phyloP scores from a whole-genome alignment of 2,329 filamentous ascomycete genomes.

The Alternaria gaisen region DNA sequence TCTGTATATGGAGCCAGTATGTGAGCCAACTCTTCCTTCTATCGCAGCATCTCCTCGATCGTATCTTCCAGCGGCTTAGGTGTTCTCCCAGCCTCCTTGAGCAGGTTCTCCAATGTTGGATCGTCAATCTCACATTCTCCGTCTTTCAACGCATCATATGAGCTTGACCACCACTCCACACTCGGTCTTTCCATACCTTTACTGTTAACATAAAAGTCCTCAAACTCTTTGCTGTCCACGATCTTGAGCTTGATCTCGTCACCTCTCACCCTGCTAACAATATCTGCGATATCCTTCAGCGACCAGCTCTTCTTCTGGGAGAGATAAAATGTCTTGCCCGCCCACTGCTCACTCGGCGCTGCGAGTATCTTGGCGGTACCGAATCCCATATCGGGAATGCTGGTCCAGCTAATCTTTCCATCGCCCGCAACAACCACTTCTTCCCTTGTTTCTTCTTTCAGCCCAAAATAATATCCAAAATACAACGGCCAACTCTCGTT shows the following conservation, averaged over 20 bases:
- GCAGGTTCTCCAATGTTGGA: constrained; percentile 50
- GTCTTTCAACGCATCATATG: constrained; percentile 55
- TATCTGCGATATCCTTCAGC: constrained; percentile 40
- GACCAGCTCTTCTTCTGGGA: constrained; percentile 40
- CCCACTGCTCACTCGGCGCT: constrained; percentile 41
- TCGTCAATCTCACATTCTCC: constrained; percentile 56
- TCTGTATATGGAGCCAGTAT: neutral
- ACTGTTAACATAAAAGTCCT: constrained; percentile 52
- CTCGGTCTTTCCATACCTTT: constrained; percentile 47
- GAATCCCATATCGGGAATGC: constrained; percentile 56
- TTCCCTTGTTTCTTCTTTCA: constrained; percentile 46
- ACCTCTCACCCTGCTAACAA: constrained; percentile 38
- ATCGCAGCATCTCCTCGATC: constrained; percentile 53
- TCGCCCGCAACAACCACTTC: constrained; percentile 55
- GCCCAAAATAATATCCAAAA: constrained; percentile 54
- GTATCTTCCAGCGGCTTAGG: constrained; percentile 53
- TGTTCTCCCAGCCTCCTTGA: constrained; percentile 46
- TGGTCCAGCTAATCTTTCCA: constrained; percentile 55
- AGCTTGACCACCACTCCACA: constrained; percentile 58
- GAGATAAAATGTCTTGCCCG: constrained; percentile 53
- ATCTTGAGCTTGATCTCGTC: constrained; percentile 49
- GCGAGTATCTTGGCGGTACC: constrained; percentile 53
- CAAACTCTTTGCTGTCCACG: constrained; percentile 52
- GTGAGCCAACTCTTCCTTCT: neutral
- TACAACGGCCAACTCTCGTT: constrained; percentile 60